Evolutionary conservation across 2,329 filamentous ascomycete genomes (phyloP).

Genomic region (Chaetoscypha palmicola): DNA sequence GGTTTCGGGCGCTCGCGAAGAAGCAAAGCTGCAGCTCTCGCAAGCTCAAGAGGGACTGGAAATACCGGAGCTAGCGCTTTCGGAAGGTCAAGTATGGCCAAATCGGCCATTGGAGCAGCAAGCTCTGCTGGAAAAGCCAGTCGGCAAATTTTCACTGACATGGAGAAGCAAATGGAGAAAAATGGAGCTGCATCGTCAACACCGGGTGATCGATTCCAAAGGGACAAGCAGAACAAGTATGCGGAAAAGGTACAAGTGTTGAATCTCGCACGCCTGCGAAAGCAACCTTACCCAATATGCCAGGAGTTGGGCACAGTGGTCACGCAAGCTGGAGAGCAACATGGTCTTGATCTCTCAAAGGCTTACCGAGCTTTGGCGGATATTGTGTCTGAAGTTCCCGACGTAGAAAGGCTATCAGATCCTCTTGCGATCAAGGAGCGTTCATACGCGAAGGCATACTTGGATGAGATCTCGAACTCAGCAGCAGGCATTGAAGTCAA

Average conservation of each 20-base stretch:
- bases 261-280: slow-evolving; percentile 64
- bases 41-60: slow-evolving; percentile 22
- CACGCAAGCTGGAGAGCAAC: slow-evolving; percentile 59
- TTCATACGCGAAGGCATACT: slow-evolving; percentile 67
- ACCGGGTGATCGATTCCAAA: slow-evolving; percentile 65
- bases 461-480: slow-evolving; percentile 66
- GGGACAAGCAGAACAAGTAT: slow-evolving; percentile 79
- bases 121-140: slow-evolving; percentile 51
- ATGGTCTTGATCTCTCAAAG: slow-evolving; percentile 68
- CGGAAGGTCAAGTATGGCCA: slow-evolving; percentile 64
- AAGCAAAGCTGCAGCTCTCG: slow-evolving; percentile 37
- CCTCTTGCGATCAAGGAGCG: slow-evolving; percentile 65
- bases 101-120: slow-evolving; percentile 80
- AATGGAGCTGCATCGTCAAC: slow-evolving; percentile 40
- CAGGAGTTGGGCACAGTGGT: slow-evolving; percentile 72
- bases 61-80: slow-evolving; percentile 48
- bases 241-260: slow-evolving; percentile 72
- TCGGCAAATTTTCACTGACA: slow-evolving; percentile 61
- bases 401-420: slow-evolving; percentile 50
- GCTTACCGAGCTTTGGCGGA: slow-evolving; percentile 76
- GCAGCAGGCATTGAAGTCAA: slow-evolving; percentile 58
- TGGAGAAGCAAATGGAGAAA: slow-evolving; percentile 50
- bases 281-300: slow-evolving; percentile 64
- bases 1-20: slow-evolving; percentile 55
- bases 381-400: slow-evolving; percentile 67